These are phyloP conservation scores for Paraphaeosphaeria minitans DNA, from an alignment of 2,329 filamentous ascomycete species.

Conservation along the genomic window DNA sequence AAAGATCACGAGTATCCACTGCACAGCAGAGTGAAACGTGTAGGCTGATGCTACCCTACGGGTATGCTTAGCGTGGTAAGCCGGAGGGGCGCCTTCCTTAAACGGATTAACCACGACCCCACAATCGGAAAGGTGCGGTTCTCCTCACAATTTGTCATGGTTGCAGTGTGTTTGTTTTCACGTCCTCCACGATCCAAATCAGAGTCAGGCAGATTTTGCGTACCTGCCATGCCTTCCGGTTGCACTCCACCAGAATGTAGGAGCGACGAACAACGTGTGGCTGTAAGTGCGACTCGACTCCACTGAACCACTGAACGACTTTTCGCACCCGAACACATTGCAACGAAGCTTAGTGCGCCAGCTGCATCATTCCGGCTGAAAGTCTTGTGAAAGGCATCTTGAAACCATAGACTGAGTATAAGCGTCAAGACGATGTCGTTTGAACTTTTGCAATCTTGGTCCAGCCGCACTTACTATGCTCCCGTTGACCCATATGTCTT, in stretches of 20 bases:
- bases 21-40: not conserved
- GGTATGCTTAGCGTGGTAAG: slow-evolving; percentile 3
- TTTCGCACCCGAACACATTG: no score
- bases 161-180: not conserved
- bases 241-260: not conserved
- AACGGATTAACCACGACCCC: slow-evolving; percentile 1
- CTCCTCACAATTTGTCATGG: not conserved
- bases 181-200: not conserved
- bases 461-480: no score
- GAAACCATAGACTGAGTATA: no score
- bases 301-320: not conserved
- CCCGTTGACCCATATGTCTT: no score
- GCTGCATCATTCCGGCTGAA: no score
- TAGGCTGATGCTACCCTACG: slow-evolving; percentile 7
- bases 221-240: not conserved
- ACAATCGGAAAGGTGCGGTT: not conserved
- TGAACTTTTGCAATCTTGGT: no score
- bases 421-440: no score
- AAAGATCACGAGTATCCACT: not conserved
- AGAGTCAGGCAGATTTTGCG: not conserved
- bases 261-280: not conserved
- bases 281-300: not conserved
- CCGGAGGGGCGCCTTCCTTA: slow-evolving; percentile 2
- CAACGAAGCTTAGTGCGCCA: no score
- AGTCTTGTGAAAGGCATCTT: no score